Conservation (phyloP, 2,329 filamentous ascomycete species). For the Ceratocystis cubensis region DNA sequence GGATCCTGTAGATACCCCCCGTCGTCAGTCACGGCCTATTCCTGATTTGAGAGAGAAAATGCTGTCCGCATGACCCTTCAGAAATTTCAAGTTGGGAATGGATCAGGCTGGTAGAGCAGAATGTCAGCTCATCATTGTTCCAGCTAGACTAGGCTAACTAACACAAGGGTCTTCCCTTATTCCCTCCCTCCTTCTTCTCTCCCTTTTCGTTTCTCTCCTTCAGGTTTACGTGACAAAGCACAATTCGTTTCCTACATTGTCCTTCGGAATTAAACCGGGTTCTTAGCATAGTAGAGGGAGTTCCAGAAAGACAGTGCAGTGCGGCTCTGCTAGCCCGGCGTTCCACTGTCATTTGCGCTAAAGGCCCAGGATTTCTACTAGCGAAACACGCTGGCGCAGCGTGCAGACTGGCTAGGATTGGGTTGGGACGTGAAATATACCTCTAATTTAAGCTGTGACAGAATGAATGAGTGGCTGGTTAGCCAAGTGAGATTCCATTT, state of each 20-base stretch:
- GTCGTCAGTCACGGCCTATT: background rate
- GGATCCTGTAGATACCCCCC: background rate
- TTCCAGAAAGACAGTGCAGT: background rate
- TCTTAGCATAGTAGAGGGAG: background rate
- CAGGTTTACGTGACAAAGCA: too few species aligned
- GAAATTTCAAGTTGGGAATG: conserved; percentile 1
- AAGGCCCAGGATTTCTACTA: background rate
- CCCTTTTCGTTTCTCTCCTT: background rate
- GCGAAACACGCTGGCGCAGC: background rate
- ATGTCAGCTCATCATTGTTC: conserved; percentile 6
- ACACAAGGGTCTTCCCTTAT: background rate
- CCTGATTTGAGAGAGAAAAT: background rate
- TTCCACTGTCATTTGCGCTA: conserved; percentile 1
- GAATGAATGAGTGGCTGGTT: background rate
- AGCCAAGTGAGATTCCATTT: too few species aligned
- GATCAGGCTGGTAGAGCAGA: background rate
- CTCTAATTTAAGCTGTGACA: background rate
- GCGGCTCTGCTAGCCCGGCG: background rate
- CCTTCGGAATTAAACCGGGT: too few species aligned
- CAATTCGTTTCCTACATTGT: too few species aligned
- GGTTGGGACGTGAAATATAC: background rate
- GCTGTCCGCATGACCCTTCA: conserved; percentile 7
- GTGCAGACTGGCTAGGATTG: background rate
- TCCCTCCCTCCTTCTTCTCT: background rate
- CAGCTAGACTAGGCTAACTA: background rate